Base-by-base conservation (phyloP, 202 grass and related monocot genomes). In the Eragrostis tef region DNA sequence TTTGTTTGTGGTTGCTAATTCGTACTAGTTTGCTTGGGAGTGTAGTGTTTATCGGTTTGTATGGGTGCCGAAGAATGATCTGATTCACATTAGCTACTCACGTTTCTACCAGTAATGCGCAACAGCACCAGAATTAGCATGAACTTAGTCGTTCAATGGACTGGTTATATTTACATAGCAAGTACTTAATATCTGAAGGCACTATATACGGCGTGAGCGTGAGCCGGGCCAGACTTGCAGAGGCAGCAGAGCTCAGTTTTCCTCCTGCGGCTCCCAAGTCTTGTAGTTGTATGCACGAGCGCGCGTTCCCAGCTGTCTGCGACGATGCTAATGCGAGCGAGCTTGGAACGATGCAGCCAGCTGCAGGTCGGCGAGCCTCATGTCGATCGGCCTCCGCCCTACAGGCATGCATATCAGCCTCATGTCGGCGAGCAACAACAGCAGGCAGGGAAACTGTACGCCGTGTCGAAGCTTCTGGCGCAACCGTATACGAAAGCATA, bases 1-100 rank as follows among this genome's bases (percentile, higher is more conserved):
- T 39, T 24, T 44, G 48, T 7, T 45, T 69, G 78, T 70, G 50
- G 8, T 80, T 57, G 34, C 20, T 80, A 57, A 66, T 52, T 70
- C 46, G 44, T 31, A 22, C 50, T 57, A 42, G 64, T 56, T 68
- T 79, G 34, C 27, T 56, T 44, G 19, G 4, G 22, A 45, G 22
- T 58, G 15, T 45, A 9, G 13, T 27, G 12, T 57, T 80, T 80
- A 21, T 57, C 57, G 20, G 43, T 80, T 80, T 57, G 78, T 29
- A 53, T 25, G 61, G 16, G 11, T 41, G 31, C 27, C 8, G 36
- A 69, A 43, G 63, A 17, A 67, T 43, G 12, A 41, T 52, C 61
- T 66, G 46, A 41, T 39, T 34, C 60, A 24, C 16, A 26, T 58
- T 21, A 79, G 46, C 11, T 41, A 20, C 52, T 59, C 34, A 59